Conservation (phyloP, 2,329 filamentous ascomycete species). For the Periconia macrospinosa region DNA sequence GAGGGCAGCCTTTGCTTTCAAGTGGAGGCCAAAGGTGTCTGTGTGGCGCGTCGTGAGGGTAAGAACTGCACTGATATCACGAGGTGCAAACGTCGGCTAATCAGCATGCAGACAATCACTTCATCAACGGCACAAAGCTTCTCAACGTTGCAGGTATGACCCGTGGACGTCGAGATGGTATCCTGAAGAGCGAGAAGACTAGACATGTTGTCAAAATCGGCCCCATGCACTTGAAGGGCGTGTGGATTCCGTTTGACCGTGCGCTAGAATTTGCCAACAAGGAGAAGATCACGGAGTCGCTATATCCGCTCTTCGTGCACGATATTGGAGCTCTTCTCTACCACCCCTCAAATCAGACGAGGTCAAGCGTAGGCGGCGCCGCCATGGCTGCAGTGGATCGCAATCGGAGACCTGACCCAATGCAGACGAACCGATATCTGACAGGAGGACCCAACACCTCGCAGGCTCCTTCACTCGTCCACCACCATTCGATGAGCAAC, state of each 20-base stretch:
- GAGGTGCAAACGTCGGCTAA: background rate
- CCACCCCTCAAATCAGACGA: slow-evolving; percentile 84
- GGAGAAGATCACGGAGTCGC: slow-evolving; percentile 94
- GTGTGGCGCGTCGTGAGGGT: slow-evolving; percentile 93
- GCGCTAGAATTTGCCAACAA: slow-evolving; percentile 99
- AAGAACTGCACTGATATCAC: too few species aligned
- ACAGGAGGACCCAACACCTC: slow-evolving; percentile 58
- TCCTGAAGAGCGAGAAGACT: slow-evolving; percentile 95
- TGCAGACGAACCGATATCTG: slow-evolving; percentile 55
- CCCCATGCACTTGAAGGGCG: slow-evolving; percentile 95
- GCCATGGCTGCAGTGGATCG: slow-evolving; percentile 74
- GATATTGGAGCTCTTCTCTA: slow-evolving; percentile 94
- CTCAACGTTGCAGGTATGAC: slow-evolving; percentile 99
- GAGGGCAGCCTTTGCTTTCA: slow-evolving; percentile 98
- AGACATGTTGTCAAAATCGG: slow-evolving; percentile 98
- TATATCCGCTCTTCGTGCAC: slow-evolving; percentile 96
- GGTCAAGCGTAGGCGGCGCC: slow-evolving; percentile 72
- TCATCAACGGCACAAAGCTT: slow-evolving; percentile 98
- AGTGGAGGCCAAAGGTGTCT: slow-evolving; percentile 93
- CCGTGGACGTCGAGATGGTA: slow-evolving; percentile 88
- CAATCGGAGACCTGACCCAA: slow-evolving; percentile 50
- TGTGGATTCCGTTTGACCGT: slow-evolving; percentile 84
- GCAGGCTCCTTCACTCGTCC: slow-evolving; percentile 69
- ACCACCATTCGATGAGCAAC: slow-evolving; percentile 69
- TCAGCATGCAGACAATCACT: slow-evolving; percentile 76